Percentiles rank a stretch among this genome's conserved stretches.
These are phyloP conservation scores for Tardiomyces digboiensis DNA, from an alignment of 1,139 yeast genomes.

Conservation along the genomic window DNA sequence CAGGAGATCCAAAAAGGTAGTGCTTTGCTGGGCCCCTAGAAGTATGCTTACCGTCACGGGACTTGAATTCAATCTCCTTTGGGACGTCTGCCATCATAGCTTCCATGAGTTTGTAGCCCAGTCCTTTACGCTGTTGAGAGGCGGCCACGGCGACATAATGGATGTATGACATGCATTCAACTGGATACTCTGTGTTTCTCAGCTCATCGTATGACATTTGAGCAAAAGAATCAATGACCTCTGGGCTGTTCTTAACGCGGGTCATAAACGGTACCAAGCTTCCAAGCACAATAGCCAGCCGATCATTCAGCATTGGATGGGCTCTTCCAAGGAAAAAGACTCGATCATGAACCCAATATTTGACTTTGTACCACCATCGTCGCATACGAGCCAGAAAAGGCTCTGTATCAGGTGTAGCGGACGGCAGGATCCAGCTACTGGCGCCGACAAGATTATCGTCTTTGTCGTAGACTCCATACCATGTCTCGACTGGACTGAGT, in stretches of 20 bases:
- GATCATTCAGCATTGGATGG: not conserved
- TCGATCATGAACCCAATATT: not conserved
- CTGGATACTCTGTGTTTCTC: not conserved
- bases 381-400: not conserved
- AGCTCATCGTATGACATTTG: not conserved
- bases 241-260: not conserved
- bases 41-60: conserved; percentile 1
- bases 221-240: not conserved
- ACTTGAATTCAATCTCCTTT: not conserved
- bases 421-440: not conserved
- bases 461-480: not conserved
- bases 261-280: not conserved
- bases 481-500: not conserved
- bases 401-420: not conserved
- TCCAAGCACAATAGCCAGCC: not conserved
- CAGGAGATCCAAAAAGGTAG: not conserved
- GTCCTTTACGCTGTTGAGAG: not conserved
- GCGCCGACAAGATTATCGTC: not conserved
- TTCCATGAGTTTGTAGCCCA: not conserved
- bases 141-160: not conserved
- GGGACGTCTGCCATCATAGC: not conserved
- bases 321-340: not conserved
- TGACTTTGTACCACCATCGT: not conserved
- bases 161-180: not conserved
- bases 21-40: not conserved